These are phyloP conservation scores for Annona squamosa DNA, from an alignment of 164 flowering plant species.

Conservation along the genomic window DNA sequence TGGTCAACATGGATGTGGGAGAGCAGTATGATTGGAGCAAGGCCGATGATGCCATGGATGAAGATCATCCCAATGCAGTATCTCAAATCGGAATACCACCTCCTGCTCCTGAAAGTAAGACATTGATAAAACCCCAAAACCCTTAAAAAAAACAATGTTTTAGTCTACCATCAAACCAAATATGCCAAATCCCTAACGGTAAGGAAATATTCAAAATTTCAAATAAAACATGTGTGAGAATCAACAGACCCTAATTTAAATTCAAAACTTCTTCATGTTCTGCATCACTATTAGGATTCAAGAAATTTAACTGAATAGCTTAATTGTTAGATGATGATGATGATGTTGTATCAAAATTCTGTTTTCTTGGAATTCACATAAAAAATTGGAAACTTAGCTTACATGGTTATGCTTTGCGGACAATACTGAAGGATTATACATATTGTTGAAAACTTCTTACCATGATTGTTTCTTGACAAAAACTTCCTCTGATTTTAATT, in stretches of 20 bases:
- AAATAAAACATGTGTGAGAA: neutral
- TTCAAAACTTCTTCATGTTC: neutral
- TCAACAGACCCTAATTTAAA: neutral
- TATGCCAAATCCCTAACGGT: neutral
- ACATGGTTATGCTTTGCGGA: too few species aligned
- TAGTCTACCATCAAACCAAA: neutral
- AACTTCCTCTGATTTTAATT: too few species aligned
- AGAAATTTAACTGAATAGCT: neutral
- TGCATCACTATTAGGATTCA: neutral
- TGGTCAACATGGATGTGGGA: neutral
- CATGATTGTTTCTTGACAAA: neutral
- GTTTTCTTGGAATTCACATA: too few species aligned
- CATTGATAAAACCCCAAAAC: neutral
- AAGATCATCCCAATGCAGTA: neutral
- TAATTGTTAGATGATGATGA: neutral
- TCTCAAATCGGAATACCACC: neutral
- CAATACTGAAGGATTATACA: too few species aligned
- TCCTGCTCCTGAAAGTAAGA: neutral
- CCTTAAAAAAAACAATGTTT: neutral
- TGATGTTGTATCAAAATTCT: too few species aligned
- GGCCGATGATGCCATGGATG: slow-evolving; percentile 1
- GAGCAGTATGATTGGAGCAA: slow-evolving; percentile 4
- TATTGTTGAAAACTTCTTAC: neutral
- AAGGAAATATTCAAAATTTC: neutral
- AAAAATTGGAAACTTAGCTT: too few species aligned